Percentiles rank a stretch among this genome's conserved stretches.
phyloP scores from a whole-genome alignment of 805 yeast genomes.

The Kodamaea fukazawae region DNA sequence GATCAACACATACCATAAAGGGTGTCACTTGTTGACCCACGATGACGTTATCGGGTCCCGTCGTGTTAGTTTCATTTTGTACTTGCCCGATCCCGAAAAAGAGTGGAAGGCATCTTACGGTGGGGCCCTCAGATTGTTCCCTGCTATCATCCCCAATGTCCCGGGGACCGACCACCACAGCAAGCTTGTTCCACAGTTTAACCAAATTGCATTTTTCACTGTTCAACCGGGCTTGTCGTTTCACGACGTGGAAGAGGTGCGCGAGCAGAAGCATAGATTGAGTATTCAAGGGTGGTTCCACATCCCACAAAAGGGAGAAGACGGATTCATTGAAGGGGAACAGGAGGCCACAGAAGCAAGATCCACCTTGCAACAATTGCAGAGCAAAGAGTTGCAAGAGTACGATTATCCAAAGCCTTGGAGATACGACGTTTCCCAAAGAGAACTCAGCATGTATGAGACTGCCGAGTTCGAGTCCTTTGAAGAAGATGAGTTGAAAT shows the following conservation, averaged over 20 bases:
- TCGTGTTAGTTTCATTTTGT: constrained; percentile 87
- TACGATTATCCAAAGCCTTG: constrained; percentile 76
- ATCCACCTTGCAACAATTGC: constrained; percentile 76
- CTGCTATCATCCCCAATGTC: constrained; percentile 82
- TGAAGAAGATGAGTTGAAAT: constrained; percentile 42
- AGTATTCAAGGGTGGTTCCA: constrained; percentile 99
- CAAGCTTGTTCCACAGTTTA: constrained; percentile 86
- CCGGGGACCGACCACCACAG: constrained; percentile 74
- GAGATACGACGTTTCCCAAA: constrained; percentile 41
- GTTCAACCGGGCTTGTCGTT: constrained; percentile 96
- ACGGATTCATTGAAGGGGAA: constrained; percentile 79
- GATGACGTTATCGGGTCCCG: constrained; percentile 98
- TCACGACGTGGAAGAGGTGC: constrained; percentile 97
- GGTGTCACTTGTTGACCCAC: constrained; percentile 91
- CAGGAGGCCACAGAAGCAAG: constrained; percentile 72
- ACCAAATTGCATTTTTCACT: constrained; percentile 92
- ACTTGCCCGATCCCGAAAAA: constrained; percentile 88
- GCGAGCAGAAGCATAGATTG: constrained; percentile 83
- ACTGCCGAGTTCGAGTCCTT: constrained; percentile 17
- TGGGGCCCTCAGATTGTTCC: constrained; percentile 85
- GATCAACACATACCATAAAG: constrained; percentile 84
- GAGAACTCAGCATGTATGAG: constrained; percentile 35
- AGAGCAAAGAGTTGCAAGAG: constrained; percentile 71
- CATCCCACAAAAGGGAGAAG: constrained; percentile 91
- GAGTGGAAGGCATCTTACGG: constrained; percentile 91